phyloP scores from a whole-genome alignment of 164 flowering plant species.

The Nymphaea thermarum region DNA sequence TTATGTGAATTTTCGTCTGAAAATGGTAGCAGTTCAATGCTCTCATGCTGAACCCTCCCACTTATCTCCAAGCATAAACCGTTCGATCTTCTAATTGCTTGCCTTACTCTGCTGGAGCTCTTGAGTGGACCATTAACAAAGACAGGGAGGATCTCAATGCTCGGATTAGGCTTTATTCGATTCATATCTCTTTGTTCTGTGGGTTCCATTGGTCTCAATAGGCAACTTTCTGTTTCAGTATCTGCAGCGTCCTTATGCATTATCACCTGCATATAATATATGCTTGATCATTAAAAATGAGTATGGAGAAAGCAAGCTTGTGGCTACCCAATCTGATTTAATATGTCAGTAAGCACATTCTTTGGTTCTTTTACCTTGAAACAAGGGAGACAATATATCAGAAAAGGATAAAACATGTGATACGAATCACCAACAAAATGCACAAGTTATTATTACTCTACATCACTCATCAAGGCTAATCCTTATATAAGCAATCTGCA shows the following conservation, averaged over 20 bases:
- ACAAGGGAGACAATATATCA: too few species aligned
- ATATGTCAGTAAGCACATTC: too few species aligned
- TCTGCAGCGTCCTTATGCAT: constrained; percentile 70
- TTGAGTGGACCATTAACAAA: constrained; percentile 45
- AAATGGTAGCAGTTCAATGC: constrained; percentile 16
- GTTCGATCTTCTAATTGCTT: constrained; percentile 17
- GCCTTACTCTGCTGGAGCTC: constrained; percentile 30
- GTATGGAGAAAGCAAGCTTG: too few species aligned
- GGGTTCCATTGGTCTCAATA: constrained; percentile 25
- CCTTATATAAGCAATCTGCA: too few species aligned
- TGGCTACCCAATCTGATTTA: too few species aligned
- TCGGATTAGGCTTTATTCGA: constrained; percentile 82
- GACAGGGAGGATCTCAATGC: constrained; percentile 46
- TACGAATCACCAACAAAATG: too few species aligned
- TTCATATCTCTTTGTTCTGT: constrained; percentile 60
- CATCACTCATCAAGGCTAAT: too few species aligned
- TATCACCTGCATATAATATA: constrained; percentile 38
- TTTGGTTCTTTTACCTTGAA: too few species aligned
- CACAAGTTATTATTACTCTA: too few species aligned
- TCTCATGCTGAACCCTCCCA: constrained; percentile 89
- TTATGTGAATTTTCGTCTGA: constrained; percentile 13
- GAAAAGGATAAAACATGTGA: too few species aligned
- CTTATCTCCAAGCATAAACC: constrained; percentile 82
- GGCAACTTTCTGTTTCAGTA: constrained; percentile 33
- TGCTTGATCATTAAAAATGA: too few species aligned